These are phyloP conservation scores for Dendrocalamus sinicus DNA, from an alignment of 176 grass and related monocot genomes.

Conservation along the genomic window DNA sequence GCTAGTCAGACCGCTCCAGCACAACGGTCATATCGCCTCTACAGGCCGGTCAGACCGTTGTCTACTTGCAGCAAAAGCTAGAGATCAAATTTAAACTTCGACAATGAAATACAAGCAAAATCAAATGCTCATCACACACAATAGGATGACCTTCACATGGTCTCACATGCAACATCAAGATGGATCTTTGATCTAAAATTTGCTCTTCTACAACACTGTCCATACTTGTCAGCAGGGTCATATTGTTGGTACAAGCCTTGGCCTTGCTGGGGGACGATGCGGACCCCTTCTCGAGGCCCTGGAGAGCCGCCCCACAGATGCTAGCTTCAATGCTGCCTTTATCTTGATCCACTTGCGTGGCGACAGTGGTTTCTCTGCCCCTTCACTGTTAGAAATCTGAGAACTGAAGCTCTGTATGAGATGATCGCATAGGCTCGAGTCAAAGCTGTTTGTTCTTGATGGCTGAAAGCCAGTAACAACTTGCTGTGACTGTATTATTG, in stretches of 20 bases:
- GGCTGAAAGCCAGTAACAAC: conserved; percentile 25
- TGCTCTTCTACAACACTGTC: not conserved
- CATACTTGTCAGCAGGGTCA: conserved; percentile 24
- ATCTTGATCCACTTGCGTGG: conserved; percentile 62
- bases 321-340: conserved; percentile 50
- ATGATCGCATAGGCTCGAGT: conserved; percentile 39
- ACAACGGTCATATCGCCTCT: too few relatives aligned
- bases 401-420: conserved; percentile 44
- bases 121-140: too few relatives aligned
- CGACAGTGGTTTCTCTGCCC: conserved; percentile 39
- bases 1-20: too few relatives aligned
- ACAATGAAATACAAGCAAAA: too few relatives aligned
- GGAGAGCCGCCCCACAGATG: conserved; percentile 39
- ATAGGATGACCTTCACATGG: too few relatives aligned
- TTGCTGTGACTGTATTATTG: conserved; percentile 2
- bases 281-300: conserved; percentile 36
- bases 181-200: conserved; percentile 42
- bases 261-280: conserved; percentile 10
- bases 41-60: too few relatives aligned
- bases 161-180: not conserved
- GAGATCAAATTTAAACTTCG: too few relatives aligned
- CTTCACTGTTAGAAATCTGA: conserved; percentile 27
- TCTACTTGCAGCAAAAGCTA: too few relatives aligned
- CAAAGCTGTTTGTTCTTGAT: conserved; percentile 62
- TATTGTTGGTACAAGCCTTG: conserved; percentile 53